Conservation (phyloP, 1,284 basidiomycete species). For the Trametes pubescens region DNA sequence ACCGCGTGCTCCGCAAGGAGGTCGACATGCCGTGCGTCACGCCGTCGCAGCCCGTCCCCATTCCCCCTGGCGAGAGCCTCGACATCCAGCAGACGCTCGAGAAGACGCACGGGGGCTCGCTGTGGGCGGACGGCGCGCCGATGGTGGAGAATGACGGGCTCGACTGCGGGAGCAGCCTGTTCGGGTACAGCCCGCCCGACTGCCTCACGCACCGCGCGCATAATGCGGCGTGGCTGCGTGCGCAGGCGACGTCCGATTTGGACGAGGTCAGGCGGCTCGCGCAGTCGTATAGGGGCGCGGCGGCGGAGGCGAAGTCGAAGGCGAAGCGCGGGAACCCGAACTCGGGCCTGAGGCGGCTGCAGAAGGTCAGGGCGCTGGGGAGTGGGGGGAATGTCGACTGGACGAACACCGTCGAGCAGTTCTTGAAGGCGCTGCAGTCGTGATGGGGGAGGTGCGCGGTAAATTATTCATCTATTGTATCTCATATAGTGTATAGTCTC, state of each 20-base stretch:
- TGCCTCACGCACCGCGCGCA: slow-evolving; percentile 70
- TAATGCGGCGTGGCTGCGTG: slow-evolving; percentile 70
- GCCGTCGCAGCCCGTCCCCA: slow-evolving; percentile 86
- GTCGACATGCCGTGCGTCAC: slow-evolving; percentile 97
- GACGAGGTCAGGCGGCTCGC: slow-evolving; percentile 73
- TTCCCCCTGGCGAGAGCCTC: slow-evolving; percentile 87
- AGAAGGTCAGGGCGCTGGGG: slow-evolving; percentile 34
- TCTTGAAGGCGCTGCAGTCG: slow-evolving; percentile 30
- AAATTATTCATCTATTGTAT: slow-evolving; percentile 33
- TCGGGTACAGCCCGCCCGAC: slow-evolving; percentile 60
- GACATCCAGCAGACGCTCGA: slow-evolving; percentile 76
- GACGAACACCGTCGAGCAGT: slow-evolving; percentile 36
- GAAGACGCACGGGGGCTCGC: slow-evolving; percentile 71
- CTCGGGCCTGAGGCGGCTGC: slow-evolving; percentile 29
- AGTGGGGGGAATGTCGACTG: slow-evolving; percentile 37
- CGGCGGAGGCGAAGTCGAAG: slow-evolving; percentile 20
- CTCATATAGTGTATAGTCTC: slow-evolving; percentile 14
- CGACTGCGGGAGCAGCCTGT: slow-evolving; percentile 39
- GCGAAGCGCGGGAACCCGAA: slow-evolving; percentile 17
- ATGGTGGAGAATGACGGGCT: slow-evolving; percentile 51
- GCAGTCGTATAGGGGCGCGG: slow-evolving; percentile 53
- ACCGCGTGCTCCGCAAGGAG: slow-evolving; percentile 93
- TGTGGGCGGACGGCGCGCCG: slow-evolving; percentile 62
- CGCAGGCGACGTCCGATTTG: slow-evolving; percentile 76
- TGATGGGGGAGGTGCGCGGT: not conserved